phyloP scores from a whole-genome alignment of 2,329 filamentous ascomycete genomes.

The Botryosphaeria agaves region DNA sequence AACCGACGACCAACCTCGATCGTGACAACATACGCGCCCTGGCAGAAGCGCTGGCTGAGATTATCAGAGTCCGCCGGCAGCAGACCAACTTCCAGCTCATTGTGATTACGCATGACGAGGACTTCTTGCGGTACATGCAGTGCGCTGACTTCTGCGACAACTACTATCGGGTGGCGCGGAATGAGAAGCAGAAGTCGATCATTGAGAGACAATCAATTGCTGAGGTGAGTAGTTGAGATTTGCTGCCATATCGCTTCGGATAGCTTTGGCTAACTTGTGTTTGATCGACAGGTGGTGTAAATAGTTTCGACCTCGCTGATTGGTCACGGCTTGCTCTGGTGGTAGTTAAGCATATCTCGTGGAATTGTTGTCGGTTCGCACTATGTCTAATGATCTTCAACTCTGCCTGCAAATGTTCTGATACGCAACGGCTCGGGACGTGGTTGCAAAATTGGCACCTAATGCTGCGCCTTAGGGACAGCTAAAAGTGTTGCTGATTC shows the following conservation, averaged over 20 bases:
- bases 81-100: slow-evolving; percentile 97
- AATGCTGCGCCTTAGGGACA: no score
- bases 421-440: no score
- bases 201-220: slow-evolving; percentile 47
- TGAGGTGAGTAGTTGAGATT: slow-evolving; percentile 11
- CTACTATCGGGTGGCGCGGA: slow-evolving; percentile 74
- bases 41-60: slow-evolving; percentile 67
- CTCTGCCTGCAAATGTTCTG: no score
- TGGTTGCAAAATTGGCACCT: no score
- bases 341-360: no score
- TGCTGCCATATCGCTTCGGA: neutral
- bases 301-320: no score
- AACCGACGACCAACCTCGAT: slow-evolving; percentile 94
- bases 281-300: neutral
- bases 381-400: no score
- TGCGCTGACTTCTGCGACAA: slow-evolving; percentile 85
- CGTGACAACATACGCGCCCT: slow-evolving; percentile 85
- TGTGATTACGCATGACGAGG: slow-evolving; percentile 97
- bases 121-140: slow-evolving; percentile 85
- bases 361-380: no score
- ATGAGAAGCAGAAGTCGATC: slow-evolving; percentile 71
- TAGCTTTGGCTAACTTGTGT: no score
- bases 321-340: neutral
- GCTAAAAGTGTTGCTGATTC: no score
- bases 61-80: slow-evolving; percentile 66